Evolutionary conservation across 352 stramenopile species (phyloP).

Genomic region (Pilasporangium apinafurcum): DNA sequence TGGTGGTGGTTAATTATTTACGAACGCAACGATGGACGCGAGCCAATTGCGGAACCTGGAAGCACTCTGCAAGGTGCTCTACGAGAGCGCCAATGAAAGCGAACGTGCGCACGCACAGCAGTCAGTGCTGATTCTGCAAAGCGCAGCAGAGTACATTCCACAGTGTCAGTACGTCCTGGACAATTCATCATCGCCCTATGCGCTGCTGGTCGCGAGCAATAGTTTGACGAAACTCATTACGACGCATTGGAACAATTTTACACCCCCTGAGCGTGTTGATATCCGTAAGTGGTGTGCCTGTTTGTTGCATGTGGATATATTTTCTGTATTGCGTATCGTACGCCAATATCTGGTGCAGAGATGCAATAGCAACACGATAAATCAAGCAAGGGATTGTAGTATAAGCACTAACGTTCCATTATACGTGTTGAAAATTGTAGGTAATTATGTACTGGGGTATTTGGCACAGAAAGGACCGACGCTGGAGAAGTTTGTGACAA

Average conservation of each 20-base stretch:
- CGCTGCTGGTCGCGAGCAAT: slow-evolving; percentile 94
- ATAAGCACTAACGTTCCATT: too few relatives aligned
- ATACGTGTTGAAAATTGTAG: slow-evolving; percentile 11
- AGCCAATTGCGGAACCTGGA: slow-evolving; percentile 75
- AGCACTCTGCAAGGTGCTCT: slow-evolving; percentile 70
- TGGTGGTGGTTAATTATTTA: too few relatives aligned
- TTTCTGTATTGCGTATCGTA: slow-evolving; percentile 1
- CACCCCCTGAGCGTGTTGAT: slow-evolving; percentile 82
- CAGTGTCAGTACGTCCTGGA: slow-evolving; percentile 99
- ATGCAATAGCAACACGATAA: too few relatives aligned
- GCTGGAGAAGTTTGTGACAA: slow-evolving; percentile 94
- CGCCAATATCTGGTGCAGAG: too few relatives aligned
- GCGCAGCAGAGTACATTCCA: slow-evolving; percentile 96
- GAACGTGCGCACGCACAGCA: slow-evolving; percentile 77
- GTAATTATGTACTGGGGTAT: slow-evolving; percentile 98
- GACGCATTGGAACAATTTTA: slow-evolving; percentile 94
- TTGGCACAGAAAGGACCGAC: slow-evolving; percentile 93
- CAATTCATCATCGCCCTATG: slow-evolving; percentile 93
- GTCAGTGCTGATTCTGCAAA: slow-evolving; percentile 81
- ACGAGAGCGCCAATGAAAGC: slow-evolving; percentile 67
- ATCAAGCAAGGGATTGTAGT: too few relatives aligned
- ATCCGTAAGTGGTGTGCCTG: slow-evolving; percentile 67
- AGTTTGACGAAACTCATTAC: slow-evolving; percentile 97
- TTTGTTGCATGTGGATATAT: neutral
- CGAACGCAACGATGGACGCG: slow-evolving; percentile 47